Evolutionary conservation across 1,284 basidiomycete genomes (phyloP).

Genomic region (Apiotrichum sp.): DNA sequence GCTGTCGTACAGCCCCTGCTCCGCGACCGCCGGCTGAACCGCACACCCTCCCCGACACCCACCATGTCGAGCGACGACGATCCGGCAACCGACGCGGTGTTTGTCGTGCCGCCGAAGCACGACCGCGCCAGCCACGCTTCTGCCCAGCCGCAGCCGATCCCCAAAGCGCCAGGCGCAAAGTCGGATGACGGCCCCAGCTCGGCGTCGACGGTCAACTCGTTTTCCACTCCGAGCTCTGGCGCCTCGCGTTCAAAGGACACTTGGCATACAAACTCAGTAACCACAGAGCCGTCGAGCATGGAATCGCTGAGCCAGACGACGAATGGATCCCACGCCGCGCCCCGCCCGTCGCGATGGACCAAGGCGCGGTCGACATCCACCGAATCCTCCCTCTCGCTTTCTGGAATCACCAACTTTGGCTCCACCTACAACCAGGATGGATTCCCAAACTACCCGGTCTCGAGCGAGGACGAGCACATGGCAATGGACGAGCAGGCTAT

Average conservation of each 20-base stretch:
- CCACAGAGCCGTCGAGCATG: background rate
- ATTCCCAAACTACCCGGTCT: conserved; percentile 25
- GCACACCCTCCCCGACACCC: conserved; percentile 14
- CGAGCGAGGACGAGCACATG: conserved; percentile 19
- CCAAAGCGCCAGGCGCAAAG: background rate
- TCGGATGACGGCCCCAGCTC: background rate
- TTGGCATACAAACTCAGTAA: conserved; percentile 6
- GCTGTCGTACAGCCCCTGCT: conserved; percentile 6
- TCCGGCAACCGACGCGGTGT: background rate
- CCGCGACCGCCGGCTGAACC: conserved; percentile 5
- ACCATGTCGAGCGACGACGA: conserved; percentile 22
- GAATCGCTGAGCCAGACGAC: conserved; percentile 2
- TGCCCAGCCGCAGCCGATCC: background rate
- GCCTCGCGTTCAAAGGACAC: conserved; percentile 1
- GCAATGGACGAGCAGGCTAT: conserved; percentile 16
- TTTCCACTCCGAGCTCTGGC: conserved; percentile 4
- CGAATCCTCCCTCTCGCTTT: conserved; percentile 26
- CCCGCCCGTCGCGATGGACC: conserved; percentile 14
- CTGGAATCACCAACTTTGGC: conserved; percentile 26
- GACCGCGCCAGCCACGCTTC: background rate
- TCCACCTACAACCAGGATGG: conserved; percentile 42
- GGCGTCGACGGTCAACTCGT: background rate
- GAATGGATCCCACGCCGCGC: conserved; percentile 4
- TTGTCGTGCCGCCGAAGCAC: background rate
- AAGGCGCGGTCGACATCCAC: conserved; percentile 31